Evolutionary conservation across 1,139 yeast genomes (phyloP).

Genomic region (Taphrina betulina): DNA sequence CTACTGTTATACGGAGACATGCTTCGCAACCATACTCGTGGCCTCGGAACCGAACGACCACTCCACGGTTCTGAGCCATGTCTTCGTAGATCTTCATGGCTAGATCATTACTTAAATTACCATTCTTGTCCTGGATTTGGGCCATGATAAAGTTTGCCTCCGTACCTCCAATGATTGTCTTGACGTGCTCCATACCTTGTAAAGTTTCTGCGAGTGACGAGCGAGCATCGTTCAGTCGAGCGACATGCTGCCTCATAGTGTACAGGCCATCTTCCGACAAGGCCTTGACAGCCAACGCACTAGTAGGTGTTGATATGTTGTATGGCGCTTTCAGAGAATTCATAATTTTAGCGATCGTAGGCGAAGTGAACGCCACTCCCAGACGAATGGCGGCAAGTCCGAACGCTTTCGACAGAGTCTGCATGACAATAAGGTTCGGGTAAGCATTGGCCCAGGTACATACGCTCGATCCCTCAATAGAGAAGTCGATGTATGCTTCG

Average conservation of each 20-base stretch:
- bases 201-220: conserved; percentile 55
- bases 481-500: conserved; percentile 92
- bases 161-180: conserved; percentile 76
- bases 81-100: conserved; percentile 66
- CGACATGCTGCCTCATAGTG: conserved; percentile 59
- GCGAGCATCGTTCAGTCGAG: conserved; percentile 58
- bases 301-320: conserved; percentile 79
- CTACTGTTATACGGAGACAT: conserved; percentile 80
- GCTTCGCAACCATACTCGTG: conserved; percentile 85
- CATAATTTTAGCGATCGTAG: conserved; percentile 61
- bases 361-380: conserved; percentile 71
- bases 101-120: conserved; percentile 63
- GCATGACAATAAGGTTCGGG: conserved; percentile 83
- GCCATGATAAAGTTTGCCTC: conserved; percentile 83
- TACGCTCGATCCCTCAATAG: conserved; percentile 59
- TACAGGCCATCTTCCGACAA: conserved; percentile 58
- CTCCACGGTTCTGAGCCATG: conserved; percentile 69
- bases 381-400: conserved; percentile 95
- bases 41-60: conserved; percentile 90
- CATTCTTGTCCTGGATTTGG: conserved; percentile 59
- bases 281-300: conserved; percentile 74
- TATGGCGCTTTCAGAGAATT: conserved; percentile 95
- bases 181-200: conserved; percentile 58
- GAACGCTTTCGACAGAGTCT: conserved; percentile 89
- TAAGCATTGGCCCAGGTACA: conserved; percentile 78